Evolutionary conservation across 2,329 filamentous ascomycete species (phyloP).

Genomic region (Aureobasidium sp.): DNA sequence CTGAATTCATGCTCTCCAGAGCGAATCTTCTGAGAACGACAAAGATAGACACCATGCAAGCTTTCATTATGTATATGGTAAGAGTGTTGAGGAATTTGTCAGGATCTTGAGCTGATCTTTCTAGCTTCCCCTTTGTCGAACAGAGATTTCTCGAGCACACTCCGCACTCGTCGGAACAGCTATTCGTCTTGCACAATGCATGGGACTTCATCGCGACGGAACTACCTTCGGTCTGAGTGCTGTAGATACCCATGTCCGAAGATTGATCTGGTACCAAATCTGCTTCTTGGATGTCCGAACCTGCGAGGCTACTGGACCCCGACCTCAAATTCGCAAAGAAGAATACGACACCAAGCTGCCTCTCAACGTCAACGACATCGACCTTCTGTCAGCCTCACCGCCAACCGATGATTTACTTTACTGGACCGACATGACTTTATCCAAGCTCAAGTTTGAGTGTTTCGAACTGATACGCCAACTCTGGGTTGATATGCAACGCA

Average conservation of each 20-base stretch:
- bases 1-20: conserved; percentile 60
- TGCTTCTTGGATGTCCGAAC: conserved; percentile 71
- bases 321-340: conserved; percentile 62
- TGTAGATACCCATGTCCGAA: conserved; percentile 63
- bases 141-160: conserved; percentile 65
- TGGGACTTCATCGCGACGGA: conserved; percentile 68
- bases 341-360: conserved; percentile 71
- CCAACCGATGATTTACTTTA: conserved; percentile 42
- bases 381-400: conserved; percentile 43
- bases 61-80: conserved; percentile 70
- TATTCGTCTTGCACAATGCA: conserved; percentile 68
- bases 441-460: conserved; percentile 63
- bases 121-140: conserved; percentile 63
- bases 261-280: conserved; percentile 70
- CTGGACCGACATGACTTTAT: conserved; percentile 64
- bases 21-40: conserved; percentile 67
- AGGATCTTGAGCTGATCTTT: conserved; percentile 20
- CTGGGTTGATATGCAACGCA: conserved; percentile 60
- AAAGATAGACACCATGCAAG: conserved; percentile 67
- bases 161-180: conserved; percentile 65
- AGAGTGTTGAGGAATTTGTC: conserved; percentile 24
- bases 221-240: conserved; percentile 58
- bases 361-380: conserved; percentile 61
- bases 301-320: conserved; percentile 66
- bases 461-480: conserved; percentile 65